phyloP scores from a whole-genome alignment of 371 early-diverging fungal genomes.

The Nosema bombycis region DNA sequence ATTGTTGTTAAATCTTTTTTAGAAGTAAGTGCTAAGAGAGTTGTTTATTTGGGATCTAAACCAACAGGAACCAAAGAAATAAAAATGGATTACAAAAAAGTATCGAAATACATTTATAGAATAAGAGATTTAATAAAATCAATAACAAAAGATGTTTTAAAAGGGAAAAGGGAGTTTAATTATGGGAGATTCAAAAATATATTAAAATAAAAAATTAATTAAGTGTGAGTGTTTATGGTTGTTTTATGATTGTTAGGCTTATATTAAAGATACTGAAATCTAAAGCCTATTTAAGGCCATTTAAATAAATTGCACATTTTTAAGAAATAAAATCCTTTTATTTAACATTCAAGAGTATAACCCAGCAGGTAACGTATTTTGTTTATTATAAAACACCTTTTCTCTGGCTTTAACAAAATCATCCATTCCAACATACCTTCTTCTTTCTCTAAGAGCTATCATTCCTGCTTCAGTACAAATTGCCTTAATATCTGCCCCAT shows the following conservation, averaged over 20 bases:
- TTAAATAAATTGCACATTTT: conserved; percentile 5
- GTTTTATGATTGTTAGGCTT: not conserved
- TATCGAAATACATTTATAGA: conserved; percentile 29
- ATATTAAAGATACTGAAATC: no score
- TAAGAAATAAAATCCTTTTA: conserved; percentile 24
- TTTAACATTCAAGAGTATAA: conserved; percentile 66
- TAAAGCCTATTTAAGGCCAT: not conserved
- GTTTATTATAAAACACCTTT: conserved; percentile 94
- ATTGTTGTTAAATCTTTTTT: conserved; percentile 13
- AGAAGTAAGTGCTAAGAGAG: conserved; percentile 8
- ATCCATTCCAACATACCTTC: conserved; percentile 92
- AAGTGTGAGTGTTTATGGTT: not conserved
- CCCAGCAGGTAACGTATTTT: conserved; percentile 68
- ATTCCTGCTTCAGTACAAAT: conserved; percentile 99
- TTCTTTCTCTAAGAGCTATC: conserved; percentile 90
- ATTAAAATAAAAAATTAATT: conserved; percentile 1
- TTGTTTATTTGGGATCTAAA: conserved; percentile 38
- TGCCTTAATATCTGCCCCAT: conserved; percentile 98
- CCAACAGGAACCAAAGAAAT: conserved; percentile 3
- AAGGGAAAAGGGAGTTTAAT: conserved; percentile 37
- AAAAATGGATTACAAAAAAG: conserved; percentile 14
- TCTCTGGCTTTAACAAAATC: conserved; percentile 96
- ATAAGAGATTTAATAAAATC: conserved; percentile 34
- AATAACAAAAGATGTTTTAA: conserved; percentile 32
- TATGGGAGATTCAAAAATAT: conserved; percentile 31